A percentile compares a stretch with the other conserved stretches of the same genome.
These are phyloP conservation scores for Picochlorum sp. DNA, from an alignment of 139 green algal genomes.

Conservation along the genomic window DNA sequence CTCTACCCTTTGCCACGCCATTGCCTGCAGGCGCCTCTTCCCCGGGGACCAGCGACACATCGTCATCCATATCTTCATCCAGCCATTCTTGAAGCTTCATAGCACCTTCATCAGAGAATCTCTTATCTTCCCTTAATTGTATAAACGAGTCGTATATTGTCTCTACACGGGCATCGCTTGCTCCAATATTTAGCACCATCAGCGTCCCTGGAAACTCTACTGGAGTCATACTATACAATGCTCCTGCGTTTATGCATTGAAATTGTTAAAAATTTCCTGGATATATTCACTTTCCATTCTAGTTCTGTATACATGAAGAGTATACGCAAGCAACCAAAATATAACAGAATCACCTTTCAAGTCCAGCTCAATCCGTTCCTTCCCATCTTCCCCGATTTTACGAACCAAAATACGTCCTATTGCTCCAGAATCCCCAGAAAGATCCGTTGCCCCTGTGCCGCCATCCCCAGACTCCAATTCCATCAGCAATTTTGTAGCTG, in stretches of 20 bases:
- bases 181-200: constrained; percentile 17
- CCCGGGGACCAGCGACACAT: too few species aligned
- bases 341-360: constrained; percentile 3
- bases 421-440: constrained; percentile 22
- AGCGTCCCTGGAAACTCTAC: constrained; percentile 11
- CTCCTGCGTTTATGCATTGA: constrained; percentile 6
- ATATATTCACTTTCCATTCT: too few species aligned
- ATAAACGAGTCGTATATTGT: constrained; percentile 14
- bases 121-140: constrained; percentile 10
- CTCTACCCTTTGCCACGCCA: neutral
- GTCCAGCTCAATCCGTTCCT: neutral
- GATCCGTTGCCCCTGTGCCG: constrained; percentile 13
- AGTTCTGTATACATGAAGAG: too few species aligned
- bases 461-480: constrained; percentile 5
- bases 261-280: neutral
- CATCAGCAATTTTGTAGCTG: constrained; percentile 12
- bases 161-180: constrained; percentile 21
- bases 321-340: neutral
- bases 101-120: neutral
- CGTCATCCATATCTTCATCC: constrained; percentile 10
- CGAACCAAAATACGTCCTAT: constrained; percentile 18
- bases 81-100: neutral
- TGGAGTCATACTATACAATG: constrained; percentile 17
- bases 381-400: neutral
- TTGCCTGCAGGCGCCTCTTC: neutral